Evolutionary conservation across 2,329 filamentous ascomycete species (phyloP), one percentile per base, ranked within the genome.

Genomic region (Lojkania enalia): DNA sequence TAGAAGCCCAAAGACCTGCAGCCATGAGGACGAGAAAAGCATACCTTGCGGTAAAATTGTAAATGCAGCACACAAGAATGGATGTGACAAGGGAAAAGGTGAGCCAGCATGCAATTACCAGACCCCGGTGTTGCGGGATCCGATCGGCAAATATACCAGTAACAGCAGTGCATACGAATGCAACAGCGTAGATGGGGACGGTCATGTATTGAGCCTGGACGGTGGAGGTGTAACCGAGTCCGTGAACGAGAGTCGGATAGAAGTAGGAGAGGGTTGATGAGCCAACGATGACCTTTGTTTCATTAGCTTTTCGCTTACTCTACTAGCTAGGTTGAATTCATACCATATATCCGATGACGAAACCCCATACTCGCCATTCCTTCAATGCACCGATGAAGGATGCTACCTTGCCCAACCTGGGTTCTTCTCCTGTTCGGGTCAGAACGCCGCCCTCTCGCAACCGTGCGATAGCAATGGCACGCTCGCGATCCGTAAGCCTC

Each of bases 11-110:
- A 0, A 82, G 66, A 0, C 77, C 79, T 1, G 76, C 73, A 0
- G 78, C 77, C 77, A 81, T 79, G 43, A 82, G 66, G 2, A 81
- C 76, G 0, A 83, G 71, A 1, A 82, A 66, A 0, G 71, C 77
- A 50, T 83, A 83, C 4, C 79, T 71, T 1, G 76, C 78, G 1
- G 68, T 77, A 60, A 74, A 77, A 57, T 77, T 64, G 60, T 79
- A 79, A 2, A 81, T 61, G 5, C 55, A 53, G 48, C 71, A 72
- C 11, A 73, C 67, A 40, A 66, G 52, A 47, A 74, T 67, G 3
- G 66, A 65, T 13, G 69, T 71, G 37, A 71, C 51, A 41, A 71
- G 66, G 1, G 69, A 61, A 30, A 71, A 57, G 1, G 59, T 54
- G 50, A 83, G 71, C 77, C 77, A 80, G 27, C 57, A 55, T 4